Evolutionary conservation across 306 rosid species (phyloP), one percentile per base, ranked within the genome.

Genomic region (Fagus crenata): DNA sequence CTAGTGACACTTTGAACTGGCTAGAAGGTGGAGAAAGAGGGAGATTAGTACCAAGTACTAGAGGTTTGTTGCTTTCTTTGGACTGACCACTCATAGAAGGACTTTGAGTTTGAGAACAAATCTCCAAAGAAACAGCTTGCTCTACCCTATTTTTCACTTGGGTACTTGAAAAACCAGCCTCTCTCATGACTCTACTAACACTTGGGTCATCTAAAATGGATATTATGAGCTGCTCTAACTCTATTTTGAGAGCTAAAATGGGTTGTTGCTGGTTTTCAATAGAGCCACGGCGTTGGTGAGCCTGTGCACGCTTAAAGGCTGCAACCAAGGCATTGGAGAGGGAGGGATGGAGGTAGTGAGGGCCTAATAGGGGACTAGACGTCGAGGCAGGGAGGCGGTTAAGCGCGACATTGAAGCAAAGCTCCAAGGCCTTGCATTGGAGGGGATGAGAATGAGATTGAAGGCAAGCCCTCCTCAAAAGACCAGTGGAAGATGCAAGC

Each of bases 101-200:
- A 43, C 76, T 76, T 60, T 80, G 6, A 73, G 13, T 79, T 59
- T 72, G 85, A 43, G 95, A 85, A 81, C 81, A 84, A 76, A 87
- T 82, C 58, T 91, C 96, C 18, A 84, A 36, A 33, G 95, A 87
- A 80, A 87, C 87, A 58, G 90, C 67, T 77, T 91, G 93, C 54
- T 93, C 95, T 36, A 93, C 97, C 65, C 83, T 83, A 70, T 13
- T 80, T 82, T 93, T 93, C 1, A 93, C 89, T 70, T 84, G 89
- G 60, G 95, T 69, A 55, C 98, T 93, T 2, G 96, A 89, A 80
- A 93, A 93, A 78, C 97, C 95, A 77, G 98, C 98, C 79, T 93
- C 98, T 77, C 98, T 88, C 98, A 93, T 93, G 74, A 93, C 98
- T 70, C 98, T 84, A 41, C 98, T 93, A 15, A 93, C 98, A 86